phyloP scores from a whole-genome alignment of 139 green algal species.

The Chlorella sp. region DNA sequence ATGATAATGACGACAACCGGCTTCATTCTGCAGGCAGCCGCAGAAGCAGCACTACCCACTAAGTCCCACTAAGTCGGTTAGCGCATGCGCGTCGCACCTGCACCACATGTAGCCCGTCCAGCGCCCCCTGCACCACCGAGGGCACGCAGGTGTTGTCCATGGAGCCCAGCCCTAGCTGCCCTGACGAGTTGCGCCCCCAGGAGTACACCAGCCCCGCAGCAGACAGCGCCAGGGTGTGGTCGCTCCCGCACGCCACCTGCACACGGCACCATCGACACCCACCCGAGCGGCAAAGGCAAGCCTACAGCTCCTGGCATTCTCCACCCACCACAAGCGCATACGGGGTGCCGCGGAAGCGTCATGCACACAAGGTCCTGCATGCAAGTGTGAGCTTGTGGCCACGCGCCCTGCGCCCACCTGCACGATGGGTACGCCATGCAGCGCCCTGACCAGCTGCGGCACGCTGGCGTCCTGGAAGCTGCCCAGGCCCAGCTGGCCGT shows the following conservation, averaged over 20 bases:
- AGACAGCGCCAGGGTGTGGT: conserved; percentile 60
- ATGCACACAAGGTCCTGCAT: too few relatives aligned
- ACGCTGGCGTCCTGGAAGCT: conserved; percentile 23
- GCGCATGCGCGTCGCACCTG: too few relatives aligned
- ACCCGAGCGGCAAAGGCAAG: not conserved
- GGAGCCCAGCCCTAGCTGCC: conserved; percentile 56
- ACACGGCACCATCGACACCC: not conserved
- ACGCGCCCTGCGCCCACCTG: conserved; percentile 8
- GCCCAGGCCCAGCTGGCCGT: conserved; percentile 66
- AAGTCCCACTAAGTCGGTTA: too few relatives aligned
- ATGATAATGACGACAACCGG: too few relatives aligned
- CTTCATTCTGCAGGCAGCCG: too few relatives aligned
- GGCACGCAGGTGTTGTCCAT: conserved; percentile 42
- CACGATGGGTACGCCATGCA: conserved; percentile 14
- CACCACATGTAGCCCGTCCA: too few relatives aligned
- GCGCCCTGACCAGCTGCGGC: conserved; percentile 33
- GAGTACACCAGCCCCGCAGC: conserved; percentile 35
- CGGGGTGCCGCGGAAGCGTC: too few relatives aligned
- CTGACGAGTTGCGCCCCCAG: conserved; percentile 56
- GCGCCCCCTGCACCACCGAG: too few relatives aligned
- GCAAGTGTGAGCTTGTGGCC: too few relatives aligned
- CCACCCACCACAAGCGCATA: not conserved
- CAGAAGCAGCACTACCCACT: too few relatives aligned
- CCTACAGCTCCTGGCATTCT: not conserved
- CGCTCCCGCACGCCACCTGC: conserved; percentile 49